phyloP scores from a whole-genome alignment of 2,329 filamentous ascomycete genomes.

The Scedosporium aurantiacum region DNA sequence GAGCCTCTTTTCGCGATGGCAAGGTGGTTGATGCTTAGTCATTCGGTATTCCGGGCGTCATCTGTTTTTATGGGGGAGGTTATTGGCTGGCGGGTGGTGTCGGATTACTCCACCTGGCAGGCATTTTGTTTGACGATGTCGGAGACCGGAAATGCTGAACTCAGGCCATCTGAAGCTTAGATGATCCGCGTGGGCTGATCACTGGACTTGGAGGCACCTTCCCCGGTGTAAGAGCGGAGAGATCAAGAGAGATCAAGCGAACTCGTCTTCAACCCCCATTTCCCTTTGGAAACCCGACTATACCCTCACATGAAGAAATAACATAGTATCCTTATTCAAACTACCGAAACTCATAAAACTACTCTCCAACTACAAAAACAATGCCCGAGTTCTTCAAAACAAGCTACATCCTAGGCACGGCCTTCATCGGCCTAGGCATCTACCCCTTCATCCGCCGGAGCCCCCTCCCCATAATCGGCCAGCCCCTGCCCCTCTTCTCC shows the following conservation, averaged over 20 bases:
- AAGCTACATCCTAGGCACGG: constrained; percentile 6
- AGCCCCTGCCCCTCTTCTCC: constrained; percentile 5
- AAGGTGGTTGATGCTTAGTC: neutral
- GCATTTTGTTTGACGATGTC: neutral
- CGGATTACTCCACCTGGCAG: neutral
- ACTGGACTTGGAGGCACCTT: neutral
- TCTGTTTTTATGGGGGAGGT: neutral
- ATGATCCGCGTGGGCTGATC: neutral
- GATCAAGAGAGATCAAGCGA: neutral
- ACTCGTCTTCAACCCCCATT: neutral
- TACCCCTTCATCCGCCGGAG: constrained; percentile 6
- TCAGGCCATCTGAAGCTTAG: neutral
- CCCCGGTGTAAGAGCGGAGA: neutral
- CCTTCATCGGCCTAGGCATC: constrained; percentile 6
- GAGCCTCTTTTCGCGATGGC: neutral
- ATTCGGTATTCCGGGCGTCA: neutral
- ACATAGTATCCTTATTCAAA: neutral
- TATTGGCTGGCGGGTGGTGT: neutral
- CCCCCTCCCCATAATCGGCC: constrained; percentile 3
- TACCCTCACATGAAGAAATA: neutral
- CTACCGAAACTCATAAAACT: neutral
- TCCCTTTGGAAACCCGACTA: neutral
- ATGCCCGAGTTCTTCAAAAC: constrained; percentile 1
- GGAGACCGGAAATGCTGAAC: neutral
- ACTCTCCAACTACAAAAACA: neutral